A percentile compares a stretch with the other conserved stretches of the same genome.
phyloP scores from a whole-genome alignment of 306 rosid species.

The Casuarina equisetifolia region DNA sequence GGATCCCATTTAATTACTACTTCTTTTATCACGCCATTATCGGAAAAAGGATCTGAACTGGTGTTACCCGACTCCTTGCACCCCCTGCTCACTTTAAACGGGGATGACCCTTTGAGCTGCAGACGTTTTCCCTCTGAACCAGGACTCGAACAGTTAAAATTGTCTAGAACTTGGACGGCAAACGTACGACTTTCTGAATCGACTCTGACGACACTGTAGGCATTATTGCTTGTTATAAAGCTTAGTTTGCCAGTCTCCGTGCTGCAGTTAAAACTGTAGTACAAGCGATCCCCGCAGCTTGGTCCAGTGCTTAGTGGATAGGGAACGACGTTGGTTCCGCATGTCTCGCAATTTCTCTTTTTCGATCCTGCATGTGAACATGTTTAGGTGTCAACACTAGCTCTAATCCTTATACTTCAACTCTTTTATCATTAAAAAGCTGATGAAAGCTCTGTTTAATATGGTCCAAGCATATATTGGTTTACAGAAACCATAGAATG shows the following conservation, averaged over 20 bases:
- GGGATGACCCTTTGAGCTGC: not conserved
- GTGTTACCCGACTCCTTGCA: no score
- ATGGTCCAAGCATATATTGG: no score
- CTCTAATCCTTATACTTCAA: no score
- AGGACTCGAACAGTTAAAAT: not conserved
- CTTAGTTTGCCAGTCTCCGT: not conserved
- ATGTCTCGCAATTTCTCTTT: constrained; percentile 12
- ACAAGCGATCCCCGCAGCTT: constrained; percentile 25
- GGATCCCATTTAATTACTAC: constrained; percentile 17
- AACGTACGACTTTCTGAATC: not conserved
- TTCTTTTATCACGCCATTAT: not conserved
- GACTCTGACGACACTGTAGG: constrained; percentile 13
- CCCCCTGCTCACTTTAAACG: not conserved
- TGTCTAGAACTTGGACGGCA: not conserved
- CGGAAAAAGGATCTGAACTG: not conserved
- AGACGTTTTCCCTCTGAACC: not conserved
- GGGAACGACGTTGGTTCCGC: constrained; percentile 22
- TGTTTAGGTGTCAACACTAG: not conserved
- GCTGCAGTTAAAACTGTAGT: constrained; percentile 1
- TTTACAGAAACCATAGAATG: no score
- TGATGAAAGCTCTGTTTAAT: no score
- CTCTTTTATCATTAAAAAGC: no score
- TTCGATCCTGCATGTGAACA: not conserved
- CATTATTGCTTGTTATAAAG: not conserved
- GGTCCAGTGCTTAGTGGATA: constrained; percentile 24